Percentiles rank a stretch among this genome's conserved stretches.
These are phyloP conservation scores for Penicillium sp. DNA, from an alignment of 2,329 filamentous ascomycete species.

Conservation along the genomic window DNA sequence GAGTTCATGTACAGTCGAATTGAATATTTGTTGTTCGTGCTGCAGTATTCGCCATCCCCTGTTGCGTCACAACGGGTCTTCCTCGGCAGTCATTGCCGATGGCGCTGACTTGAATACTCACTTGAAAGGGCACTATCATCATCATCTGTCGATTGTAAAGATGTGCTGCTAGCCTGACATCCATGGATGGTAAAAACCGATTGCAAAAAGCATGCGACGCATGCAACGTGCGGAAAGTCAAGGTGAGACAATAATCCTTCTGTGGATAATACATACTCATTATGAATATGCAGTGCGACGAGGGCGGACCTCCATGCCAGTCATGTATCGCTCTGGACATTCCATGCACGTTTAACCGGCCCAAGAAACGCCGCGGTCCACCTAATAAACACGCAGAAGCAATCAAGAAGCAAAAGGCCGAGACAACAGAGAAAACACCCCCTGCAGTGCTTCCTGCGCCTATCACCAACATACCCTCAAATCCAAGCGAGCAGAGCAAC, in stretches of 20 bases:
- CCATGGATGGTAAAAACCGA: conserved; percentile 38
- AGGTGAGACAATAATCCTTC: conserved; percentile 42
- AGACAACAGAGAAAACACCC: conserved; percentile 15
- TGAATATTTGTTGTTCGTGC: neutral
- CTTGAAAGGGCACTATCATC: neutral
- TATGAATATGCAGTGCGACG: conserved; percentile 63
- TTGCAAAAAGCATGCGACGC: conserved; percentile 52
- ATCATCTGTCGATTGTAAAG: neutral
- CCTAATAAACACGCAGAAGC: conserved; percentile 65
- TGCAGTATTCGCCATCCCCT: neutral
- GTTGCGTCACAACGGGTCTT: conserved; percentile 10
- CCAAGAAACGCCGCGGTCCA: conserved; percentile 60
- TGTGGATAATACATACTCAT: neutral
- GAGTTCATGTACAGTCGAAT: too few species aligned
- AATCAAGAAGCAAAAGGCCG: conserved; percentile 57
- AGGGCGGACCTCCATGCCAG: conserved; percentile 62
- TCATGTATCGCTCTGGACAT: conserved; percentile 63
- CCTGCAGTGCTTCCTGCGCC: neutral
- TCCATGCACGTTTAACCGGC: conserved; percentile 63
- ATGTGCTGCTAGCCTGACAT: neutral
- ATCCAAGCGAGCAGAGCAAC: conserved; percentile 18
- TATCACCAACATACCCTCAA: neutral
- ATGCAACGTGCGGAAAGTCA: conserved; percentile 52
- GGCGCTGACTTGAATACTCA: too few species aligned
- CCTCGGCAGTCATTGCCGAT: conserved; percentile 9